These are phyloP conservation scores for Halenospora varia DNA, from an alignment of 495 filamentous ascomycete genomes.

Conservation along the genomic window DNA sequence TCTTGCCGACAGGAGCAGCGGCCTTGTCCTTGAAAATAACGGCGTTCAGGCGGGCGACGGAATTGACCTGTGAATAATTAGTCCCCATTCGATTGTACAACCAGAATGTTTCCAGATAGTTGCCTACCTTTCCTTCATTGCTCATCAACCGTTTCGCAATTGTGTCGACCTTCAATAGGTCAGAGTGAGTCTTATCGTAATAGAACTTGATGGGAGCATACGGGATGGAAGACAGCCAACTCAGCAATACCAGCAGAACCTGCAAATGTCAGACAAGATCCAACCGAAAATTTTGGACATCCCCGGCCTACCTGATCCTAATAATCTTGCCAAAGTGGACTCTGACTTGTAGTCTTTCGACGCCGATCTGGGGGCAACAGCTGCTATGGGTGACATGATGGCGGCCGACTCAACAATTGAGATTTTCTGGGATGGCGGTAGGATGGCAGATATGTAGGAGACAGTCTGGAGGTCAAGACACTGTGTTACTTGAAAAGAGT, in stretches of 20 bases:
- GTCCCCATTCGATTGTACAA: constrained; percentile 1
- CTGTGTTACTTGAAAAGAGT: neutral
- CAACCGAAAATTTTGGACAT: neutral
- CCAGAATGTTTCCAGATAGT: neutral
- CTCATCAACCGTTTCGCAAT: constrained; percentile 99
- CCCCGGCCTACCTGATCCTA: constrained; percentile 75
- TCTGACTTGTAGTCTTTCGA: constrained; percentile 72
- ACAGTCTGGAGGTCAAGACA: neutral
- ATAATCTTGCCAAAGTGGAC: constrained; percentile 77
- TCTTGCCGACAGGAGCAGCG: constrained; percentile 57
- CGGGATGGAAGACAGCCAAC: constrained; percentile 93
- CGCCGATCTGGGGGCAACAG: constrained; percentile 8
- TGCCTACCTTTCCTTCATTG: constrained; percentile 61
- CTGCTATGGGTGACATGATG: constrained; percentile 20
- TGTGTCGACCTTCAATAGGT: constrained; percentile 74
- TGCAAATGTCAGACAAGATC: constrained; percentile 34
- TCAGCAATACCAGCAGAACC: constrained; percentile 94
- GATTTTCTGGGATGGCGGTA: neutral
- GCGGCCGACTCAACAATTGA: constrained; percentile 3
- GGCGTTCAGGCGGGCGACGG: constrained; percentile 61
- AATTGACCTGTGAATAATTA: constrained; percentile 49
- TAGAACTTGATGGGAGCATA: constrained; percentile 38
- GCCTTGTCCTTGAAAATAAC: constrained; percentile 95
- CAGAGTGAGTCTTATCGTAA: constrained; percentile 14
- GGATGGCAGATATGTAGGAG: neutral